Conservation (phyloP, 345 rosid genomes). For the Linum trigynum region DNA sequence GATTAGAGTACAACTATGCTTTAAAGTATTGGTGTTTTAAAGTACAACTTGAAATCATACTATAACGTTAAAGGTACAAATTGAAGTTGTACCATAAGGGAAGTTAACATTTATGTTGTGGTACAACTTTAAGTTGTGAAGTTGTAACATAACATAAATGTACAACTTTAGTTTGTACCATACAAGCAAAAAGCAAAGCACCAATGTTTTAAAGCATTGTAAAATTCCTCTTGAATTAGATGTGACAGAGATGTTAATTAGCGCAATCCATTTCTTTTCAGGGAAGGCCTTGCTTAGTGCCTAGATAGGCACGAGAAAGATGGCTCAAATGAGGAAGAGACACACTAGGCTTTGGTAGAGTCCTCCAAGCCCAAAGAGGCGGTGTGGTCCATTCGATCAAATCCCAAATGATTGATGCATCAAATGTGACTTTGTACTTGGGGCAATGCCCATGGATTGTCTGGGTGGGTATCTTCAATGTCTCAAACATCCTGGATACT, state of each 20-base stretch:
- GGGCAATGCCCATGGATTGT: too few relatives aligned
- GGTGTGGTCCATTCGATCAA: slow-evolving; percentile 71
- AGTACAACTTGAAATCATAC: too few relatives aligned
- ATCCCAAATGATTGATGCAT: slow-evolving; percentile 95
- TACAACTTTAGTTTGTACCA: too few relatives aligned
- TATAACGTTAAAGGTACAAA: too few relatives aligned
- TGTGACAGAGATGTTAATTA: slow-evolving; percentile 89
- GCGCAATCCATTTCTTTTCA: slow-evolving; percentile 83
- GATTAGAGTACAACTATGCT: too few relatives aligned
- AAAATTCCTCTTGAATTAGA: slow-evolving; percentile 24
- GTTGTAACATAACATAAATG: too few relatives aligned
- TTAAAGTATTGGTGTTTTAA: too few relatives aligned
- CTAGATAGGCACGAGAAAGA: slow-evolving; percentile 90
- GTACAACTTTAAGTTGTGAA: too few relatives aligned
- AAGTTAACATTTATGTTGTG: too few relatives aligned
- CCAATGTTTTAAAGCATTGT: too few relatives aligned
- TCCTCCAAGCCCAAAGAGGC: slow-evolving; percentile 92
- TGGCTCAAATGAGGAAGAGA: slow-evolving; percentile 82
- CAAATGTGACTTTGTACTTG: slow-evolving; percentile 88
- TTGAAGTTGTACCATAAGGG: too few relatives aligned
- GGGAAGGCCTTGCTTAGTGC: slow-evolving; percentile 73
- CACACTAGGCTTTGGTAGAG: slow-evolving; percentile 83
- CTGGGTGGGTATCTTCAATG: slow-evolving; percentile 47
- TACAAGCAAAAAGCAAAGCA: too few relatives aligned
- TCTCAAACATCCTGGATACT: slow-evolving; percentile 74